phyloP scores from a whole-genome alignment of 495 filamentous ascomycete genomes.

The Neurospora sp. region DNA sequence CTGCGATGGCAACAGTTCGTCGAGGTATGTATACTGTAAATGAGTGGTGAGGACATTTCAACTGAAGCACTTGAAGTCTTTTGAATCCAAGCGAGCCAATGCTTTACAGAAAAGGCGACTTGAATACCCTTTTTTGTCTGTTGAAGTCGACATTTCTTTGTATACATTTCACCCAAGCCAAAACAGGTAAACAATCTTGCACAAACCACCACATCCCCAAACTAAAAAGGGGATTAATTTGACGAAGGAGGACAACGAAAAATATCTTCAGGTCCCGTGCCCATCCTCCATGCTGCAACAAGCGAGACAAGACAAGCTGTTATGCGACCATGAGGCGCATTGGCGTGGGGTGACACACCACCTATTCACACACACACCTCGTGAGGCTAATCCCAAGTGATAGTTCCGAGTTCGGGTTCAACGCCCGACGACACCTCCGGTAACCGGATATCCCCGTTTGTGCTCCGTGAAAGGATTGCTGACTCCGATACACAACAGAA shows the following conservation, averaged over 20 bases:
- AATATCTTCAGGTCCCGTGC: slow-evolving; percentile 7
- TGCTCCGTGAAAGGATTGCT: not conserved
- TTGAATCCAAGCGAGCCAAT: not conserved
- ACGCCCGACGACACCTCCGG: not conserved
- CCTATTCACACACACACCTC: not conserved
- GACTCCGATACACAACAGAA: not conserved
- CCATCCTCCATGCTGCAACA: not conserved
- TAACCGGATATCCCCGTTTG: not conserved
- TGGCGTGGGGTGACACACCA: not conserved
- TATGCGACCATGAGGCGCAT: no score
- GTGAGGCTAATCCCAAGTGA: no score
- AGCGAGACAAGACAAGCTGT: not conserved
- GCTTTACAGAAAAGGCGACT: not conserved
- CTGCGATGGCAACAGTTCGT: no score
- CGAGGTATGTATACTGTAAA: no score
- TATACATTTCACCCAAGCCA: not conserved
- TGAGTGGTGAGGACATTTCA: no score
- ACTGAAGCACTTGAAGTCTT: not conserved
- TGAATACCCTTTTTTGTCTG: not conserved
- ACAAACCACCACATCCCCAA: not conserved
- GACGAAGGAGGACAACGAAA: not conserved
- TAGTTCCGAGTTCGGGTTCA: no score
- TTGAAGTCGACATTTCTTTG: not conserved
- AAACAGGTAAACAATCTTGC: not conserved
- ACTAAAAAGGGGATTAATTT: not conserved